Evolutionary conservation across 1,284 basidiomycete genomes (phyloP).

Genomic region (Macrocystidia cucumis): DNA sequence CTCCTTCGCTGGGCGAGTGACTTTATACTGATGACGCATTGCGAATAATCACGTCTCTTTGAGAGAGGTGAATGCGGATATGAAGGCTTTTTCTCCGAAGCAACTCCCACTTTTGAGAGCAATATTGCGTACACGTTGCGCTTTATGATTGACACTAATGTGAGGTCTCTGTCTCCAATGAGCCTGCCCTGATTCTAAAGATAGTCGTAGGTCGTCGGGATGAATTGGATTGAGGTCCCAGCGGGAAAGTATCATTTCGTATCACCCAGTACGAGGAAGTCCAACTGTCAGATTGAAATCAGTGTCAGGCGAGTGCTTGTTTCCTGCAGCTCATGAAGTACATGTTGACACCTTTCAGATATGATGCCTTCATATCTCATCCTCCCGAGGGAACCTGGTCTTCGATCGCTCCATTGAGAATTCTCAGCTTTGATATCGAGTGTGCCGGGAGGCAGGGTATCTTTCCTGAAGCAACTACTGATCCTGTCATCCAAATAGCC

Average conservation of each 20-base stretch:
- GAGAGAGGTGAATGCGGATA: conserved; percentile 79
- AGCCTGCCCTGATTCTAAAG: too few relatives aligned
- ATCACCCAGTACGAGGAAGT: conserved; percentile 50
- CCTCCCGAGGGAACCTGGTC: conserved; percentile 87
- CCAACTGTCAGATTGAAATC: conserved; percentile 85
- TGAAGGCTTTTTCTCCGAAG: conserved; percentile 56
- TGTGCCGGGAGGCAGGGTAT: conserved; percentile 94
- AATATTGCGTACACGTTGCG: conserved; percentile 85
- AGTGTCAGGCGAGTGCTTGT: conserved; percentile 49
- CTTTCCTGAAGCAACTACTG: conserved; percentile 82
- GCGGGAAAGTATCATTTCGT: conserved; percentile 72
- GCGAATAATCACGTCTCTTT: conserved; percentile 60
- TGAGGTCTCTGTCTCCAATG: too few relatives aligned
- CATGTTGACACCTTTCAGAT: conserved; percentile 36
- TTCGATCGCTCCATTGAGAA: conserved; percentile 82
- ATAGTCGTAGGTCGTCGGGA: conserved; percentile 72
- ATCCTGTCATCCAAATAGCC: conserved; percentile 95
- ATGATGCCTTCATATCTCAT: conserved; percentile 81
- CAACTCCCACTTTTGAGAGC: conserved; percentile 76
- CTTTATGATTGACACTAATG: conserved; percentile 96
- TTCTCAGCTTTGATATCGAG: conserved; percentile 96
- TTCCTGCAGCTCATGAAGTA: conserved; percentile 1
- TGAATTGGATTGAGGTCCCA: conserved; percentile 95
- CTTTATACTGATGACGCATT: conserved; percentile 15
- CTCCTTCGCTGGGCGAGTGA: conserved; percentile 3